Evolutionary conservation across 441 rosid genomes (phyloP), one percentile per base, ranked within the genome.

Genomic region (Capsella rubella): DNA sequence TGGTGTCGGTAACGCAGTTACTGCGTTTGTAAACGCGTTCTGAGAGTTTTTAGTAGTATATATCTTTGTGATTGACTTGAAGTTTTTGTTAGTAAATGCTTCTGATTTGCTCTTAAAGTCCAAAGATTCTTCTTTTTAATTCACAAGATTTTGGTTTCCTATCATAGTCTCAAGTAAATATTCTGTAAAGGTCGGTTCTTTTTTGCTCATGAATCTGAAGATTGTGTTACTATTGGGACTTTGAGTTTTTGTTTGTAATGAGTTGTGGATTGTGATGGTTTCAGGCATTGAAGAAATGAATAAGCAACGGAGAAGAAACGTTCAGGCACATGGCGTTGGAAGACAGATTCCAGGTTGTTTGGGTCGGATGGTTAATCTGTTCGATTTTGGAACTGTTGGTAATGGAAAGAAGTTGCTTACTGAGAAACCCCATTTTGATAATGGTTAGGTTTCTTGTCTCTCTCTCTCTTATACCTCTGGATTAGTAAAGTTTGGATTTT

Each of bases 361-460:
- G 80, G 92, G 90, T 68, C 85, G 91, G 43, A 86, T 91, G 96
- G 93, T 87, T 64, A 95, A 88, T 84, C 86, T 91, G 53, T 87
- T 92, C 71, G 93, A 92, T 78, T 78, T 87, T 75, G 82, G 84
- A 80, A 73, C 86, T 0, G 90, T 85, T 49, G 63, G 78, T 54
- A 43, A 75, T 72, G 87, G 85, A 47, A 92, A 90, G 74, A 84
- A 81, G 79, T 72, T 89, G 74, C 97, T 95, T 21, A 84, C 87
- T 2, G 88, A 88, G 52, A 85, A 83, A 56, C 93, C 96, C 3
- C 88, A 85, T 75, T 59, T 18, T 58, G 82, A 84, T 71, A 82
- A 87, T 74, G 92, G 97, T 93, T 76, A 81, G 84, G 5, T 15
- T 47, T 63, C 60, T 45, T 21, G 25, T 21, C 25, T 21, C 25